These are phyloP conservation scores for Mucor indicus DNA, from an alignment of 371 early-diverging fungal species.

Conservation along the genomic window DNA sequence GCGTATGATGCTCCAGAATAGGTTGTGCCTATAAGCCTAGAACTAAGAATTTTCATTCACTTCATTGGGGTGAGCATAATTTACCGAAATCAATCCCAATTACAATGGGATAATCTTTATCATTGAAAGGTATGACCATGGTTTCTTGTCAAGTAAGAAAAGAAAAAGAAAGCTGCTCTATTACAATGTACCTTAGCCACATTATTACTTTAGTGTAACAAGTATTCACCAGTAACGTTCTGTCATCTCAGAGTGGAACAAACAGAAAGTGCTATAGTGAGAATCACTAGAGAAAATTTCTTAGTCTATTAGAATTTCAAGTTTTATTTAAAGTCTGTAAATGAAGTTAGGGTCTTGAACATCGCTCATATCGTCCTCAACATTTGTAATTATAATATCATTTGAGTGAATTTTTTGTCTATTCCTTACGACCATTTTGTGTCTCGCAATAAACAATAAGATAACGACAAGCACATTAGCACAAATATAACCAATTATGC, in stretches of 20 bases:
- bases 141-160: not conserved
- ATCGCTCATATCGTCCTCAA: slow-evolving; percentile 37
- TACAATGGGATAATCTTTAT: slow-evolving; percentile 50
- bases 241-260: too few species aligned
- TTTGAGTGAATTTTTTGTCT: slow-evolving; percentile 12
- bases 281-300: too few species aligned
- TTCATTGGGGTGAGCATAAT: not conserved
- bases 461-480: slow-evolving; percentile 16
- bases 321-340: slow-evolving; percentile 32
- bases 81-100: slow-evolving; percentile 62
- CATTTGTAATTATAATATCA: slow-evolving; percentile 5
- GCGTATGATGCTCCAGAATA: slow-evolving; percentile 59
- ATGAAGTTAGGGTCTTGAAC: slow-evolving; percentile 35
- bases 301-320: too few species aligned
- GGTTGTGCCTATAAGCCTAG: slow-evolving; percentile 49
- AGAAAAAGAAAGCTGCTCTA: slow-evolving; percentile 1
- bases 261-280: too few species aligned
- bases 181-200: too few species aligned
- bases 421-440: slow-evolving; percentile 21
- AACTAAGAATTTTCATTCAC: not conserved
- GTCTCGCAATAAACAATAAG: slow-evolving; percentile 18
- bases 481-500: slow-evolving; percentile 24
- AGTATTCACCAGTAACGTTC: too few species aligned
- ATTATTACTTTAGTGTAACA: too few species aligned
- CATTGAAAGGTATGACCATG: slow-evolving; percentile 17